Evolutionary conservation across 805 yeast genomes (phyloP), one percentile per base, ranked within the genome.

Genomic region (Yarrowia phangngaensis): DNA sequence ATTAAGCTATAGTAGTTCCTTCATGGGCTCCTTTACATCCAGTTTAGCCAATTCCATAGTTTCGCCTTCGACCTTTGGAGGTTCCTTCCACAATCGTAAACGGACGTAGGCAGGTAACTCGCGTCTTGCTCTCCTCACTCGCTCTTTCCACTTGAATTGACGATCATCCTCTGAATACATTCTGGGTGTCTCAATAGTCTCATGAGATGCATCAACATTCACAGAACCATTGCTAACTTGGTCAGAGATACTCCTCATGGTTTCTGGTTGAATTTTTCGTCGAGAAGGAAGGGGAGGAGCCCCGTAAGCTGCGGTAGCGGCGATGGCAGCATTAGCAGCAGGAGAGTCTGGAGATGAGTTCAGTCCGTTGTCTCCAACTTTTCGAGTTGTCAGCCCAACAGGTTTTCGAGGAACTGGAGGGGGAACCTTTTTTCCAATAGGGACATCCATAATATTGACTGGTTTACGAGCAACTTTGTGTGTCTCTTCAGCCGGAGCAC

Each of bases 121-220:
- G 36, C 63, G 58, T 8, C 68, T 60, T 8, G 78, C 73, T 4
- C 64, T 60, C n/a, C 63, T 54, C 1, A 78, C 67, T 33, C 86
- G 68, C 23, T 66, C 65, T 49, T 70, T 72, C 89, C 89, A 82
- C 15, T 76, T 80, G 17, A 71, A 71, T 34, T 68, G 72, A 51
- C 71, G 76, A 54, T 79, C 84, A 12, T 66, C 29, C 4, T 54
- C 36, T 14, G 51, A 55, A 16, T 36, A 40, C 28, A 31, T 27
- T 20, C 47, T 28, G 3, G 57, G 58, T 15, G 59, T 60, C 32
- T 52, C 52, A 20, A 60, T 65, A 2, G 58, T 56, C 19, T 47
- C 41, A 16, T 27, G 48, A 12, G 48, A 27, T 17, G 23, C 33
- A 47, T 67, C 64, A 52, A 72, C 62, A 15, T 38, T 13, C 6